These are phyloP conservation scores for Ceratocystis smalleyi DNA, from an alignment of 2,329 filamentous ascomycete genomes.

Conservation along the genomic window DNA sequence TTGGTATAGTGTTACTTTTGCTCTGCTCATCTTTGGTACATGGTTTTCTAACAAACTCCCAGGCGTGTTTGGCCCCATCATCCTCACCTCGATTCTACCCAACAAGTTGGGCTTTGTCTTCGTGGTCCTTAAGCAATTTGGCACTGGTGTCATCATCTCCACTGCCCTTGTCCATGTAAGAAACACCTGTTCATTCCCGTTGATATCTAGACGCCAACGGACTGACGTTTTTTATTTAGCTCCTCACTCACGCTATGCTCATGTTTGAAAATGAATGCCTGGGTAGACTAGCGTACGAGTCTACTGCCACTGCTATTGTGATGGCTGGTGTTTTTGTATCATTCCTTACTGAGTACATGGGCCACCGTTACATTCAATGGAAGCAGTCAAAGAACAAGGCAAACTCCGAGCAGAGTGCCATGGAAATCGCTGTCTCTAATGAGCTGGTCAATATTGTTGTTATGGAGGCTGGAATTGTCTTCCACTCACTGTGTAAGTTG, in stretches of 20 bases:
- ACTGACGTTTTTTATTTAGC: constrained; percentile 28
- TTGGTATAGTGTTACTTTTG: constrained; percentile 31
- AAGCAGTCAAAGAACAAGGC: constrained; percentile 23
- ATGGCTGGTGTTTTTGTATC: constrained; percentile 62
- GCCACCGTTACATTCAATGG: constrained; percentile 39
- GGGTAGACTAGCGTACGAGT: constrained; percentile 50
- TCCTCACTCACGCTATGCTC: constrained; percentile 55
- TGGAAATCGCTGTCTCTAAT: constrained; percentile 22
- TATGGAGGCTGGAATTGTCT: constrained; percentile 58
- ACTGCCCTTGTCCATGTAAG: constrained; percentile 54
- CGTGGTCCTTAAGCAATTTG: constrained; percentile 55
- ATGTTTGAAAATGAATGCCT: constrained; percentile 61
- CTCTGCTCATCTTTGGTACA: neutral
- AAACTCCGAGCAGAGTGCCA: constrained; percentile 20
- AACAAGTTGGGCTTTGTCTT: constrained; percentile 36
- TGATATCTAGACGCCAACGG: neutral
- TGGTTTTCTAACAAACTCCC: constrained; percentile 9
- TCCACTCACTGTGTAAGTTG: constrained; percentile 51
- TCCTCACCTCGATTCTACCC: constrained; percentile 43
- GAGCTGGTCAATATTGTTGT: constrained; percentile 49
- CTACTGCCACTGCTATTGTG: constrained; percentile 51
- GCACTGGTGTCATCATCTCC: constrained; percentile 56
- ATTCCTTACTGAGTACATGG: constrained; percentile 54
- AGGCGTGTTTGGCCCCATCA: constrained; percentile 50
- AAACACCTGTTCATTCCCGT: constrained; percentile 9